Conservation (phyloP, 306 rosid species). For the Abrus precatorius region DNA sequence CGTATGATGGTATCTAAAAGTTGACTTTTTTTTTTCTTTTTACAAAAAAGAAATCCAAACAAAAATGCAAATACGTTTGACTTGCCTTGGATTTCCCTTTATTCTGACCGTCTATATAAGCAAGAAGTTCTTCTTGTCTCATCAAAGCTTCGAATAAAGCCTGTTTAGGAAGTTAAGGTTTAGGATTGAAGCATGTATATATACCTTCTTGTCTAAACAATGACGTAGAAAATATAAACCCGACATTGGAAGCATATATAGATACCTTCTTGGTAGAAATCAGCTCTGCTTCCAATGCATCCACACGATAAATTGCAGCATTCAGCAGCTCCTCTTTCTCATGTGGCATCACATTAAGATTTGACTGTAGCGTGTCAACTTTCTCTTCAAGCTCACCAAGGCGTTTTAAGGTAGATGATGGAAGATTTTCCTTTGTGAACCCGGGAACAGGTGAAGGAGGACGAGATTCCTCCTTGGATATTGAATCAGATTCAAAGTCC, state of each 20-base stretch:
- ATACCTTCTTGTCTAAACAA: no score
- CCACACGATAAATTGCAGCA: conserved; percentile 84
- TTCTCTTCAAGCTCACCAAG: conserved; percentile 78
- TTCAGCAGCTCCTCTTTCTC: conserved; percentile 84
- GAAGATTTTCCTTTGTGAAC: conserved; percentile 49
- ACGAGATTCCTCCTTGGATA: conserved; percentile 53
- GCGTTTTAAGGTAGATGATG: conserved; percentile 63
- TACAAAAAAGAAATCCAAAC: background rate
- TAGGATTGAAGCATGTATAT: no score
- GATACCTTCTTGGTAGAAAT: conserved; percentile 82
- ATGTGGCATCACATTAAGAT: conserved; percentile 72
- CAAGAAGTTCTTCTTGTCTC: conserved; percentile 86
- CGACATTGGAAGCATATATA: conserved; percentile 1
- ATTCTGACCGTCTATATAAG: conserved; percentile 66
- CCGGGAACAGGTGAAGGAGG: conserved; percentile 57
- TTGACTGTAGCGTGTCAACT: conserved; percentile 68
- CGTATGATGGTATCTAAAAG: background rate
- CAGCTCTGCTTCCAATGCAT: conserved; percentile 87
- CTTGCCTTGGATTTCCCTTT: conserved; percentile 62
- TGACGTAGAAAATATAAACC: no score
- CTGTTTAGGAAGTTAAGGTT: conserved; percentile 51
- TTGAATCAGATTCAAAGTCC: conserved; percentile 45
- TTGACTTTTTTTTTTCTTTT: background rate
- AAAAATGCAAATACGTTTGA: conserved; percentile 28
- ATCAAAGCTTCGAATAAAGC: conserved; percentile 79